These are phyloP conservation scores for Globisporangium takayamanum DNA, from an alignment of 352 stramenopile species.

Conservation along the genomic window DNA sequence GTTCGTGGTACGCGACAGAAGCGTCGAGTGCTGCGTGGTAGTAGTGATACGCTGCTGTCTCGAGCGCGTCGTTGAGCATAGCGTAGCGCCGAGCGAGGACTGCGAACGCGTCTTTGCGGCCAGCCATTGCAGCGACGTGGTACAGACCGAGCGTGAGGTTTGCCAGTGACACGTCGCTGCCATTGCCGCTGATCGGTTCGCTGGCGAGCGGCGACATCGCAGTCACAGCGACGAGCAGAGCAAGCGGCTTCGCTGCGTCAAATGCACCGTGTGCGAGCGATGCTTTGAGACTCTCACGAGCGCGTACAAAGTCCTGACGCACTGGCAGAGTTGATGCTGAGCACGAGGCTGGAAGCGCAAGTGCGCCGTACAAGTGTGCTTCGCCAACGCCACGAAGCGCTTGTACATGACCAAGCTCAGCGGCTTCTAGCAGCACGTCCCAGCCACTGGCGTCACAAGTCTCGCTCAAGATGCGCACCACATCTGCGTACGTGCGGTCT, in stretches of 20 bases:
- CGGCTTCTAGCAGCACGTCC: slow-evolving; percentile 28
- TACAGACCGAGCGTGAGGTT: slow-evolving; percentile 34
- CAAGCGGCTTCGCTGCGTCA: slow-evolving; percentile 24
- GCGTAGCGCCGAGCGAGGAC: slow-evolving; percentile 49
- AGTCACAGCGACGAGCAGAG: slow-evolving; percentile 10
- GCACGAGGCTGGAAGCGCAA: slow-evolving; percentile 16
- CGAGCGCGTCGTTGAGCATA: slow-evolving; percentile 9
- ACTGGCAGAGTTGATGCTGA: background rate
- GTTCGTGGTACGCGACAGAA: slow-evolving; percentile 45
- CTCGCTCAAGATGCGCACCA: background rate
- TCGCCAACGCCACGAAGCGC: slow-evolving; percentile 25
- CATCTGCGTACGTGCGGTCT: slow-evolving; percentile 10
- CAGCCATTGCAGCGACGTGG: slow-evolving; percentile 38
- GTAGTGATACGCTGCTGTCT: slow-evolving; percentile 58
- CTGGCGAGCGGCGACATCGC: background rate
- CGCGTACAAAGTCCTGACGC: slow-evolving; percentile 18
- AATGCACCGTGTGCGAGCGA: slow-evolving; percentile 15
- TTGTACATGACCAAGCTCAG: slow-evolving; percentile 22
- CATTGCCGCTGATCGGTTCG: background rate
- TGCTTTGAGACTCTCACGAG: slow-evolving; percentile 15
- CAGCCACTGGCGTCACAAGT: slow-evolving; percentile 21
- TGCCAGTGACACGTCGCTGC: background rate
- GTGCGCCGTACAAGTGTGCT: slow-evolving; percentile 31
- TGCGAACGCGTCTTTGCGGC: slow-evolving; percentile 39
- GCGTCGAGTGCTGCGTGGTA: slow-evolving; percentile 42